phyloP scores from a whole-genome alignment of 2,329 filamentous ascomycete species.

The Exophiala aquamarina region DNA sequence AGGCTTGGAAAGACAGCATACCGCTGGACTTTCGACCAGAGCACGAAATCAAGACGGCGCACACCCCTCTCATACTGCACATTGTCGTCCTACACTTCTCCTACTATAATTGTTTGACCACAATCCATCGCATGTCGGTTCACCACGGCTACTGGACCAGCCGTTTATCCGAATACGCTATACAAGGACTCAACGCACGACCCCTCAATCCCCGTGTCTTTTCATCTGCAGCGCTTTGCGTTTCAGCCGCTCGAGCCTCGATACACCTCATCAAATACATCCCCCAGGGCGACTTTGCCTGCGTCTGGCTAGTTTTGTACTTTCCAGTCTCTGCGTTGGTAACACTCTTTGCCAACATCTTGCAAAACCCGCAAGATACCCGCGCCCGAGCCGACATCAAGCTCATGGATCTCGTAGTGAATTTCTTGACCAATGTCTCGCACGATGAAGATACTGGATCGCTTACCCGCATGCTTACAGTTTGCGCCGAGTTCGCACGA shows the following conservation, averaged over 20 bases:
- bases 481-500: conserved; percentile 94
- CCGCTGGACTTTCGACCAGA: conserved; percentile 96
- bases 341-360: conserved; percentile 91
- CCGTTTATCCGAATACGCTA: conserved; percentile 88
- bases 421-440: conserved; percentile 85
- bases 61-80: conserved; percentile 91
- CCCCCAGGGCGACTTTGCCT: conserved; percentile 89
- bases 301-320: conserved; percentile 95
- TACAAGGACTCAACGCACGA: conserved; percentile 86
- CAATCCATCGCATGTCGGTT: conserved; percentile 97
- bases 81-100: conserved; percentile 93
- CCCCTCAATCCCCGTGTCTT: conserved; percentile 93
- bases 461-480: conserved; percentile 87
- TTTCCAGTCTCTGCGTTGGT: conserved; percentile 95
- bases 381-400: conserved; percentile 84
- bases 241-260: conserved; percentile 86
- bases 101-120: conserved; percentile 97
- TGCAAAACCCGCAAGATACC: conserved; percentile 91
- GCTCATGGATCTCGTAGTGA: conserved; percentile 89
- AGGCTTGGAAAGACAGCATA: conserved; percentile 95
- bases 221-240: conserved; percentile 87
- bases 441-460: conserved; percentile 86
- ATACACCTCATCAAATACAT: conserved; percentile 96
- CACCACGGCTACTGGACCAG: conserved; percentile 99
- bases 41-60: conserved; percentile 88